A percentile compares a stretch with the other conserved stretches of the same genome.
Conservation (phyloP, 2,329 filamentous ascomycete species). For the Capronia americana region DNA sequence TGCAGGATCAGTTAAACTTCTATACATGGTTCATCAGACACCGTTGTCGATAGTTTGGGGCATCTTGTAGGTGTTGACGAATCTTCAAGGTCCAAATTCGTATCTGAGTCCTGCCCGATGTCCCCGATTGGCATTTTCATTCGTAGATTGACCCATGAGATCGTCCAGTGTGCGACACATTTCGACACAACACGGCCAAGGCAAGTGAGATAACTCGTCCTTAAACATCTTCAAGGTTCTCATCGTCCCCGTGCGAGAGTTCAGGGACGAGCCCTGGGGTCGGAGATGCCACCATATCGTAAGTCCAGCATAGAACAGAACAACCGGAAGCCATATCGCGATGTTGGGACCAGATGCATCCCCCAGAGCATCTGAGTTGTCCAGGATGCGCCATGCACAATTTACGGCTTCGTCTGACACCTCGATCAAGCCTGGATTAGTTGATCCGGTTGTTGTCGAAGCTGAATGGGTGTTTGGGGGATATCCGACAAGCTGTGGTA, state of each 20-base stretch:
- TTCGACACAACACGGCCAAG: conserved; percentile 3
- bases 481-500: too few species aligned
- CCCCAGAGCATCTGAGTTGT: conserved; percentile 3
- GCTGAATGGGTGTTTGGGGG: not conserved
- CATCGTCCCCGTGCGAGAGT: not conserved
- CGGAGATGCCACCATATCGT: conserved; percentile 18
- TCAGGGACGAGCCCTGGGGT: not conserved
- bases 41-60: too few species aligned
- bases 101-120: too few species aligned
- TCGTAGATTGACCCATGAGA: not conserved
- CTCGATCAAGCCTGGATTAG: not conserved
- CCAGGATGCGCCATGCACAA: conserved; percentile 22
- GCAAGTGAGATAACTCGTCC: not conserved
- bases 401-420: conserved; percentile 21
- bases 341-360: not conserved
- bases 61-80: too few species aligned
- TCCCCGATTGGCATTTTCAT: too few species aligned
- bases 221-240: not conserved
- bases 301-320: conserved; percentile 17
- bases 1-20: too few species aligned
- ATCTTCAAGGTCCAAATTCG: too few species aligned
- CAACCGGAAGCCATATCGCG: conserved; percentile 20
- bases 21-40: too few species aligned
- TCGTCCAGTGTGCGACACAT: not conserved
- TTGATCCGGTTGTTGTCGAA: not conserved